phyloP scores from a whole-genome alignment of 2,329 filamentous ascomycete genomes.

The Penicillium thymicola region DNA sequence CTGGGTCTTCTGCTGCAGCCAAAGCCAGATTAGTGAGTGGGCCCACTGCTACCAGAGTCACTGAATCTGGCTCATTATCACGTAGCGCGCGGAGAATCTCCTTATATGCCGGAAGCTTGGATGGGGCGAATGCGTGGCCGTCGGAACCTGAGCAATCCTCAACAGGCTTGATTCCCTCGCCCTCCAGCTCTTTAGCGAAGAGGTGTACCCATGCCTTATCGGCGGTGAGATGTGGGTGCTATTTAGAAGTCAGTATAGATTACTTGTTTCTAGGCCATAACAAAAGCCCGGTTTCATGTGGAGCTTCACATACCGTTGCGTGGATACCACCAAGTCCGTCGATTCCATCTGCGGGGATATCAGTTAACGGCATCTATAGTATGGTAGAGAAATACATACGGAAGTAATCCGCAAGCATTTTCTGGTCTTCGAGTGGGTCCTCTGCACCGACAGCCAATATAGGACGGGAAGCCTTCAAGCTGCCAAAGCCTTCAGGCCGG shows the following conservation, averaged over 20 bases:
- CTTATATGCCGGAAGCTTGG: slow-evolving; percentile 68
- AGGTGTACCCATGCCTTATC: slow-evolving; percentile 70
- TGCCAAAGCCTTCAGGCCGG: slow-evolving; percentile 66
- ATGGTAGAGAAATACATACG: slow-evolving; percentile 54
- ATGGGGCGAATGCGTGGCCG: slow-evolving; percentile 68
- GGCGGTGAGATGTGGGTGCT: slow-evolving; percentile 71
- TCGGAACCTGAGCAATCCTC: slow-evolving; percentile 29
- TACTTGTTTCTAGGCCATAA: not conserved
- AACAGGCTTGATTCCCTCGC: slow-evolving; percentile 49
- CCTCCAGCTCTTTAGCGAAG: slow-evolving; percentile 52
- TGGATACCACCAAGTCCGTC: slow-evolving; percentile 78
- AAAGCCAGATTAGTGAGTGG: slow-evolving; percentile 91
- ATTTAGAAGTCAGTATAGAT: slow-evolving; percentile 1
- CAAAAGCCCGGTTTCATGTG: not conserved
- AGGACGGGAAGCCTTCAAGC: slow-evolving; percentile 70
- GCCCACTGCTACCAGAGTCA: slow-evolving; percentile 87
- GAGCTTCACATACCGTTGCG: slow-evolving; percentile 37
- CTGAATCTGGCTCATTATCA: slow-evolving; percentile 76
- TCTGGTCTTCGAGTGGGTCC: slow-evolving; percentile 78
- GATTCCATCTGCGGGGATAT: slow-evolving; percentile 57
- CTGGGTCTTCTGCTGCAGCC: slow-evolving; percentile 82
- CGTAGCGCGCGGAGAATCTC: slow-evolving; percentile 85
- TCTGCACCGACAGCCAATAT: slow-evolving; percentile 83
- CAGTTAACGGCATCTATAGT: not conserved
- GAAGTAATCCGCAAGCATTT: slow-evolving; percentile 80